Percentiles rank a stretch among this genome's conserved stretches.
Conservation (phyloP, 23 red algal species). For the Gracilaria domingensis region DNA sequence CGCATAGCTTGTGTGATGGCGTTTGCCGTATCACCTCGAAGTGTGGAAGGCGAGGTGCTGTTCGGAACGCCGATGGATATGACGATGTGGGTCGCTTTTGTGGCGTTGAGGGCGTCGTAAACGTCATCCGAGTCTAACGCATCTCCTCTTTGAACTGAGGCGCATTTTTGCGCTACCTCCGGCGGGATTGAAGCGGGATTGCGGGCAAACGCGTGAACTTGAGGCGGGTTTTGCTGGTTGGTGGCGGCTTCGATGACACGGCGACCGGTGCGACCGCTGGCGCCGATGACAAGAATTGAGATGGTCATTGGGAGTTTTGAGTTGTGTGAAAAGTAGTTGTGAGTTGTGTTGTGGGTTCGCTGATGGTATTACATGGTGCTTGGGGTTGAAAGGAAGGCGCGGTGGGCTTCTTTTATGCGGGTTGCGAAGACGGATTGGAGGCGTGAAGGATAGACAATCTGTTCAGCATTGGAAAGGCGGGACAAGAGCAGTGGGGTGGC, state of each 20-base stretch:
- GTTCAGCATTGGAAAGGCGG: background rate
- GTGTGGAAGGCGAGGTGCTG: background rate
- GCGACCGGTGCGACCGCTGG: constrained; percentile 33
- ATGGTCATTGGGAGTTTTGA: background rate
- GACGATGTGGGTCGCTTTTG: constrained; percentile 7
- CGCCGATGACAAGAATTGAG: constrained; percentile 61
- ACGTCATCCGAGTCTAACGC: constrained; percentile 11
- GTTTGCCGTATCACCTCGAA: constrained; percentile 14
- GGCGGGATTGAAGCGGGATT: constrained; percentile 15
- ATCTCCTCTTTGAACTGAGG: constrained; percentile 33
- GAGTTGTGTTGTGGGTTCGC: background rate
- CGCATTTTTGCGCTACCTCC: background rate
- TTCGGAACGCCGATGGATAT: constrained; percentile 41
- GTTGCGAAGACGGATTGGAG: no score
- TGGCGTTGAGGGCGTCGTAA: constrained; percentile 14
- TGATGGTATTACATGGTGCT: no score
- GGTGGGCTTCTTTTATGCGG: no score
- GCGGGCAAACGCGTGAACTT: constrained; percentile 46
- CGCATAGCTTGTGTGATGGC: background rate
- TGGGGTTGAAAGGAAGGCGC: no score
- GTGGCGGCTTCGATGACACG: constrained; percentile 7
- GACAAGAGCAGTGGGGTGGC: background rate
- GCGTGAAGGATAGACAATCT: background rate
- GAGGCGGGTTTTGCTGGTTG: background rate
- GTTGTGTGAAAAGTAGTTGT: no score